phyloP scores from a whole-genome alignment of 257 asterid species.

The Nicotiana obtusifolia region DNA sequence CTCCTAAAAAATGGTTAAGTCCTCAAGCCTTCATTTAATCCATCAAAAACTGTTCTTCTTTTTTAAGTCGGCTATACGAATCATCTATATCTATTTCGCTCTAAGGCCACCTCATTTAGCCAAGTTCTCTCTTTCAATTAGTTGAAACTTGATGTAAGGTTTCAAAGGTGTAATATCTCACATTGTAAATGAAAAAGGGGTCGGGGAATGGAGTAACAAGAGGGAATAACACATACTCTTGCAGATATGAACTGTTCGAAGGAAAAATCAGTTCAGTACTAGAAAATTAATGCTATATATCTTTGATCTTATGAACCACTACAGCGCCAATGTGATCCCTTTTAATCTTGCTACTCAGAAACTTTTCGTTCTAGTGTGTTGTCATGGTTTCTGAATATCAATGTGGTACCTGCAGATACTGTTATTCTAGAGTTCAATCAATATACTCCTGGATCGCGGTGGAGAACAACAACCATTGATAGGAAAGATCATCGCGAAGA shows the following conservation, averaged over 20 bases:
- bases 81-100: background rate
- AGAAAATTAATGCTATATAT: background rate
- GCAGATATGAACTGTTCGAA: background rate
- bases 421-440: conserved; percentile 80
- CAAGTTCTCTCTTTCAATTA: background rate
- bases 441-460: conserved; percentile 67
- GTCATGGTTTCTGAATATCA: background rate
- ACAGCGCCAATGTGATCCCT: background rate
- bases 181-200: background rate
- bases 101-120: background rate
- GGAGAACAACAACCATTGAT: conserved; percentile 53
- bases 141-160: background rate
- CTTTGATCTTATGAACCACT: background rate
- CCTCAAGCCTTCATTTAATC: background rate
- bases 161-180: background rate
- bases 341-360: background rate
- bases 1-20: background rate
- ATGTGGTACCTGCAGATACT: conserved; percentile 33
- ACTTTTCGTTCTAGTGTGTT: background rate
- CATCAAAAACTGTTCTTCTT: background rate
- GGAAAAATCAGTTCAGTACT: background rate
- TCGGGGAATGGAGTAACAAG: background rate
- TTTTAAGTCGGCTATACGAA: background rate
- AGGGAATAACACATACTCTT: background rate
- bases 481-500: conserved; percentile 72